phyloP scores from a whole-genome alignment of 768 basidiomycete genomes.

The Suillus subaureus region DNA sequence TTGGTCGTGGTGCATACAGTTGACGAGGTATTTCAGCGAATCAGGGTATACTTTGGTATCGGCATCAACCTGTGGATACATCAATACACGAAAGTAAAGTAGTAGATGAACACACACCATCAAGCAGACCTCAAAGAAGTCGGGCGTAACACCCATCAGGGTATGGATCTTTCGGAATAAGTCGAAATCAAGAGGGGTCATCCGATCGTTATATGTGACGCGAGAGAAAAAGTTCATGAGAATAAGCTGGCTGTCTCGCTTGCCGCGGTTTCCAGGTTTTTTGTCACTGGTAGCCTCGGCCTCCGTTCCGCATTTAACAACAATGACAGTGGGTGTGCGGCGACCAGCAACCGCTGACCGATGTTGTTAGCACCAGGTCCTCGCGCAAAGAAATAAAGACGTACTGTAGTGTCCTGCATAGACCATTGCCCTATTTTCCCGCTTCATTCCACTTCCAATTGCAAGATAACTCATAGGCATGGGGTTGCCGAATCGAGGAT shows the following conservation, averaged over 20 bases:
- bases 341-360: slow-evolving; percentile 73
- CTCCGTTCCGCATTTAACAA: slow-evolving; percentile 97
- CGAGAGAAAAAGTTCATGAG: slow-evolving; percentile 99
- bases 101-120: slow-evolving; percentile 66
- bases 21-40: slow-evolving; percentile 88
- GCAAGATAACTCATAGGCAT: slow-evolving; percentile 92
- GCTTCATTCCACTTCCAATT: slow-evolving; percentile 88
- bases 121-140: slow-evolving; percentile 95
- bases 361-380: slow-evolving; percentile 7
- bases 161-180: slow-evolving; percentile 95
- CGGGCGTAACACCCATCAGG: slow-evolving; percentile 98
- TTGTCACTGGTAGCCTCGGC: slow-evolving; percentile 78
- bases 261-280: slow-evolving; percentile 98
- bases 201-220: slow-evolving; percentile 99
- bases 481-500: slow-evolving; percentile 95
- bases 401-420: slow-evolving; percentile 99
- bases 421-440: slow-evolving; percentile 93
- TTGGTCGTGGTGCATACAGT: slow-evolving; percentile 98
- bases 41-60: slow-evolving; percentile 95
- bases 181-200: slow-evolving; percentile 97
- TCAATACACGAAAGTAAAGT: slow-evolving; percentile 13
- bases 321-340: slow-evolving; percentile 89
- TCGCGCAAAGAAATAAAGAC: slow-evolving; percentile 33
- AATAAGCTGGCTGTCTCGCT: slow-evolving; percentile 97
- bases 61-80: slow-evolving; percentile 82